Percentiles rank a stretch among this genome's conserved stretches.
These are phyloP conservation scores for Ustanciosporium gigantosporum DNA, from an alignment of 1,284 basidiomycete species.

Conservation along the genomic window DNA sequence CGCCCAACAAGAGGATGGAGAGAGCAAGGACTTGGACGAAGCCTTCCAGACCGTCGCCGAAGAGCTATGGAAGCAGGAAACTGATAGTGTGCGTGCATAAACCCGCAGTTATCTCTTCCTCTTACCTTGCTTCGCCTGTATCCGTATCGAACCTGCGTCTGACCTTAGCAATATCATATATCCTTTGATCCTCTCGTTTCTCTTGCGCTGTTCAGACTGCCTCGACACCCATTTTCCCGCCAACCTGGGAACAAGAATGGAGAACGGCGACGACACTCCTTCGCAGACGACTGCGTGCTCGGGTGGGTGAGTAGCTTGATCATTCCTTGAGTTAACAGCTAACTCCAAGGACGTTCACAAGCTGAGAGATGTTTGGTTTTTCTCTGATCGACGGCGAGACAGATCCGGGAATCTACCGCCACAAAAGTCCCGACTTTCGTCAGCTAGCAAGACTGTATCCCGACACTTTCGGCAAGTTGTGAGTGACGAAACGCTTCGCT, in stretches of 20 bases:
- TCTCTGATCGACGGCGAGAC: too few species aligned
- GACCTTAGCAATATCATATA: neutral
- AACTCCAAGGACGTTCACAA: too few species aligned
- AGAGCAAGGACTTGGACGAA: constrained; percentile 30
- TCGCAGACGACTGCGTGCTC: too few species aligned
- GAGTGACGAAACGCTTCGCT: constrained; percentile 2
- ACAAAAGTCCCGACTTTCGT: constrained; percentile 15
- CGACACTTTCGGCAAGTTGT: constrained; percentile 11
- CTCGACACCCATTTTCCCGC: too few species aligned
- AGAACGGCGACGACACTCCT: too few species aligned
- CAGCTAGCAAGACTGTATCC: constrained; percentile 11
- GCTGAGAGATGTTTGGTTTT: too few species aligned
- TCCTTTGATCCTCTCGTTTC: neutral
- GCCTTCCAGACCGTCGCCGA: constrained; percentile 15
- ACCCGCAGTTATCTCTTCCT: neutral
- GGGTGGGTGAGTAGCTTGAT: too few species aligned
- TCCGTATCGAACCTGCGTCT: neutral
- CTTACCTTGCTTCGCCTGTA: neutral
- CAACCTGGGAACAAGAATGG: too few species aligned
- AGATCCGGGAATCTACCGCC: constrained; percentile 18
- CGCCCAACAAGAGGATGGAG: constrained; percentile 23
- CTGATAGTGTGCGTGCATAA: neutral
- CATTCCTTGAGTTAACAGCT: too few species aligned
- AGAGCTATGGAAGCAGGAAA: constrained; percentile 6
- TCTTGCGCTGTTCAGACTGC: too few species aligned